Percentiles rank a stretch among this genome's conserved stretches.
phyloP scores from a whole-genome alignment of 2,329 filamentous ascomycete species.

The Talaromyces sp. region DNA sequence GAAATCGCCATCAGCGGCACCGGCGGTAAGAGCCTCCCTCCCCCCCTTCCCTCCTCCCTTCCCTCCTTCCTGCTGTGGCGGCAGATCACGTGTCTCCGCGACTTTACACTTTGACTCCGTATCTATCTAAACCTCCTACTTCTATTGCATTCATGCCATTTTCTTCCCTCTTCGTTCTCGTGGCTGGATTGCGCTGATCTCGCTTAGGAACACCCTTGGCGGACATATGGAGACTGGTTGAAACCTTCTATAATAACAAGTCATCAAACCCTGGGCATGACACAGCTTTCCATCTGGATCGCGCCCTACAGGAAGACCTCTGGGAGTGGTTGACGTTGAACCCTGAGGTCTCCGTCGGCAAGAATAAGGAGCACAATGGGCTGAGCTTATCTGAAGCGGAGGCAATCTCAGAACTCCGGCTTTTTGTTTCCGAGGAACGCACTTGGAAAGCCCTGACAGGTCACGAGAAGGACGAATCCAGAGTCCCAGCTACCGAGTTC shows the following conservation, averaged over 20 bases:
- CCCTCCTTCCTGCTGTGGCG: neutral
- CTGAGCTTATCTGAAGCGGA: constrained; percentile 43
- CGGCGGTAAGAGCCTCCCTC: constrained; percentile 8
- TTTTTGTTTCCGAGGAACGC: constrained; percentile 54
- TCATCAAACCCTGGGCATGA: neutral
- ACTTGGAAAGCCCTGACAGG: constrained; percentile 61
- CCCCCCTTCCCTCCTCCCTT: neutral
- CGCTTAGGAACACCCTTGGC: constrained; percentile 8
- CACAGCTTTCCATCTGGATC: constrained; percentile 38
- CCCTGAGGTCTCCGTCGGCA: constrained; percentile 53
- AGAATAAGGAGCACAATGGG: constrained; percentile 39
- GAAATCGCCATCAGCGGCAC: constrained; percentile 18
- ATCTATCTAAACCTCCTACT: neutral
- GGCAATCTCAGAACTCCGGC: constrained; percentile 17
- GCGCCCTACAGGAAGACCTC: constrained; percentile 51
- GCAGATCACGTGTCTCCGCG: neutral
- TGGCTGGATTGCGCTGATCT: neutral
- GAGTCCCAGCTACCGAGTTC: constrained; percentile 55
- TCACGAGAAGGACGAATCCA: constrained; percentile 55
- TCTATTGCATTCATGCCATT: neutral
- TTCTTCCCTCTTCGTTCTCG: neutral
- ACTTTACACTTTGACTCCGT: neutral
- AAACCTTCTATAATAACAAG: constrained; percentile 3
- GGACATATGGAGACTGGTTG: constrained; percentile 10
- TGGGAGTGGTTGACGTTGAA: constrained; percentile 58